phyloP scores from a whole-genome alignment of 2,329 filamentous ascomycete species.

The Trichothecium sympodiale region DNA sequence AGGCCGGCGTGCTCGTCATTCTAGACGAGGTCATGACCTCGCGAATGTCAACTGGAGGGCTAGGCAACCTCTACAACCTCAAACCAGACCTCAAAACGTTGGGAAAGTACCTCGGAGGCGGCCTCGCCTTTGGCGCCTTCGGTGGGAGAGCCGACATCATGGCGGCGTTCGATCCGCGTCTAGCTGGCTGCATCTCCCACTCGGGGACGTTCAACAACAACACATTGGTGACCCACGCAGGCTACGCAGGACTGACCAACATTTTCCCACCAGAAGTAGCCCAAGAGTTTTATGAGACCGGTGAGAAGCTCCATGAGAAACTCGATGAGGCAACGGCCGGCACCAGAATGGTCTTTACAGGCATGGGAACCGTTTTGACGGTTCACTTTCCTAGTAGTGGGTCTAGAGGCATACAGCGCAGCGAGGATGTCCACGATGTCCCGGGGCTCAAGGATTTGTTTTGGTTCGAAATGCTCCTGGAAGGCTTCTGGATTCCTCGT shows the following conservation, averaged over 20 bases:
- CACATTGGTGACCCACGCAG: constrained; percentile 45
- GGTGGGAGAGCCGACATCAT: constrained; percentile 50
- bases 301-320: constrained; percentile 16
- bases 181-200: constrained; percentile 31
- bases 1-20: constrained; percentile 47
- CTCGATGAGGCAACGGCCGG: constrained; percentile 20
- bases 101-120: constrained; percentile 58
- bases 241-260: constrained; percentile 25
- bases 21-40: constrained; percentile 65
- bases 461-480: constrained; percentile 34
- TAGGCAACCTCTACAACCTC: constrained; percentile 30
- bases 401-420: constrained; percentile 14
- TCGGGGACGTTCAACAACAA: constrained; percentile 63
- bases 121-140: constrained; percentile 56
- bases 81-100: constrained; percentile 51
- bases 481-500: constrained; percentile 29
- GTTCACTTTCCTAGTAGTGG: constrained; percentile 24
- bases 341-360: constrained; percentile 25
- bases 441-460: constrained; percentile 26
- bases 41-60: constrained; percentile 38
- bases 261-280: constrained; percentile 23
- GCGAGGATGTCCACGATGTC: constrained; percentile 18
- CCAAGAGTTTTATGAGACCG: constrained; percentile 17
- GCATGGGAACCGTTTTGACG: constrained; percentile 23
- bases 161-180: constrained; percentile 41